phyloP scores from a whole-genome alignment of 106 monocot species.

The Dioscorea alata region DNA sequence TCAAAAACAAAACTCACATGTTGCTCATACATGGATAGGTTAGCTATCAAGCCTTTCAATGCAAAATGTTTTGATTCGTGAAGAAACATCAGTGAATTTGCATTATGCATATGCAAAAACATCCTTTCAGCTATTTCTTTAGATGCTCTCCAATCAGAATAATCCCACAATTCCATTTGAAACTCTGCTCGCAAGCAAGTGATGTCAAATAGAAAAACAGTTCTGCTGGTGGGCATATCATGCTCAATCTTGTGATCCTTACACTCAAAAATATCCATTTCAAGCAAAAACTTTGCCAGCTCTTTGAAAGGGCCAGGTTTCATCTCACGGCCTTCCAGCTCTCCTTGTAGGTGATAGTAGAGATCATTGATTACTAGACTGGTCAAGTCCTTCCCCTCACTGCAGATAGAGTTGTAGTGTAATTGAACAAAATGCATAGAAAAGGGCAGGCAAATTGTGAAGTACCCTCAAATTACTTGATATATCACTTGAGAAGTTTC shows the following conservation, averaged over 20 bases:
- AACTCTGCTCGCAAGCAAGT: constrained; percentile 34
- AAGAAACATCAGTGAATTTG: constrained; percentile 45
- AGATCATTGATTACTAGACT: constrained; percentile 66
- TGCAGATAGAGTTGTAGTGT: constrained; percentile 19
- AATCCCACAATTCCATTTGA: constrained; percentile 57
- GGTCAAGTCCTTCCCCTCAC: constrained; percentile 38
- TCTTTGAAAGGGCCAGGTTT: constrained; percentile 68
- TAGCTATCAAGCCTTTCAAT: constrained; percentile 43
- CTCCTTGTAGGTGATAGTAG: constrained; percentile 69
- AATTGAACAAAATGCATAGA: neutral
- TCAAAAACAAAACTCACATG: constrained; percentile 36
- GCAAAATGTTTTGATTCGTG: constrained; percentile 45
- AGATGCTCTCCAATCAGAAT: constrained; percentile 49
- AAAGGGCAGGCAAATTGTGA: neutral
- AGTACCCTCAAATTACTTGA: neutral
- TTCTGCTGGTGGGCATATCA: constrained; percentile 7
- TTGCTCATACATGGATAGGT: constrained; percentile 35
- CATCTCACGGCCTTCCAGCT: constrained; percentile 77
- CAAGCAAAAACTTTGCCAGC: constrained; percentile 47
- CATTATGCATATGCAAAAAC: constrained; percentile 53
- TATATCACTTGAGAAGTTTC: neutral
- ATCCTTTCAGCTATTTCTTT: constrained; percentile 55
- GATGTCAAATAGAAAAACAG: constrained; percentile 43
- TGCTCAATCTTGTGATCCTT: constrained; percentile 9
- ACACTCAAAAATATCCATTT: constrained; percentile 44